phyloP scores from a whole-genome alignment of 352 stramenopile species.

The Halophytophthora batemanensis region DNA sequence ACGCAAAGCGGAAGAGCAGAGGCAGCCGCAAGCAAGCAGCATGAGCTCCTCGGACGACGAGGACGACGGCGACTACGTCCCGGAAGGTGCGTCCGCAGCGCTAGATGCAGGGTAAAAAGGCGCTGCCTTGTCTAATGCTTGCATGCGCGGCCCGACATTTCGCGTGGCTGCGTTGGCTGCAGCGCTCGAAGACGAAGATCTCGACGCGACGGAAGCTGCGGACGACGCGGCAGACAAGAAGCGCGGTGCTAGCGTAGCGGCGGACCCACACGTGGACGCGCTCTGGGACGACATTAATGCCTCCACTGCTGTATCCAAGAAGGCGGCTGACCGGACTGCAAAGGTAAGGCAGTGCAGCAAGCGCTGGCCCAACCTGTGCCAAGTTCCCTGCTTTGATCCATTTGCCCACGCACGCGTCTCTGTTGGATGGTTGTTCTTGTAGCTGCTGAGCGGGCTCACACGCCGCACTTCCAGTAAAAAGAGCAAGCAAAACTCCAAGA shows the following conservation, averaged over 20 bases:
- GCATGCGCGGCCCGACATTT: too few species aligned
- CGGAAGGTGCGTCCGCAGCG: constrained; percentile 38
- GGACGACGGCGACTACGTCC: constrained; percentile 71
- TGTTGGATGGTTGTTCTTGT: constrained; percentile 1
- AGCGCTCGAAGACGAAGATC: constrained; percentile 5
- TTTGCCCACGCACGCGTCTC: too few species aligned
- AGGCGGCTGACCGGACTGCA: constrained; percentile 36
- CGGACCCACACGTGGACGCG: constrained; percentile 32
- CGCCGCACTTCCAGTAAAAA: constrained; percentile 42
- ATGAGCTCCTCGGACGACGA: constrained; percentile 69
- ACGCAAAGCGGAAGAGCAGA: too few species aligned
- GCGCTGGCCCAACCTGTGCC: too few species aligned
- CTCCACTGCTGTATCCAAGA: constrained; percentile 51
- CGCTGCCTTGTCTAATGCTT: too few species aligned
- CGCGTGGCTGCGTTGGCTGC: too few species aligned
- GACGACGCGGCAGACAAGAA: not conserved
- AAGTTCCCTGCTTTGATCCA: too few species aligned
- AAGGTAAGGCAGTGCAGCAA: constrained; percentile 29
- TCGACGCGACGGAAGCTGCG: constrained; percentile 8
- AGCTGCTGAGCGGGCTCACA: constrained; percentile 53
- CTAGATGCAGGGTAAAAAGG: too few species aligned
- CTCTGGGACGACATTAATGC: constrained; percentile 71
- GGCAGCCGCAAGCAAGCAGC: too few species aligned
- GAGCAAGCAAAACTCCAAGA: constrained; percentile 38
- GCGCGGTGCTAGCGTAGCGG: constrained; percentile 20